phyloP scores from a whole-genome alignment of 345 rosid species.

The Lenwebbia sp. region DNA sequence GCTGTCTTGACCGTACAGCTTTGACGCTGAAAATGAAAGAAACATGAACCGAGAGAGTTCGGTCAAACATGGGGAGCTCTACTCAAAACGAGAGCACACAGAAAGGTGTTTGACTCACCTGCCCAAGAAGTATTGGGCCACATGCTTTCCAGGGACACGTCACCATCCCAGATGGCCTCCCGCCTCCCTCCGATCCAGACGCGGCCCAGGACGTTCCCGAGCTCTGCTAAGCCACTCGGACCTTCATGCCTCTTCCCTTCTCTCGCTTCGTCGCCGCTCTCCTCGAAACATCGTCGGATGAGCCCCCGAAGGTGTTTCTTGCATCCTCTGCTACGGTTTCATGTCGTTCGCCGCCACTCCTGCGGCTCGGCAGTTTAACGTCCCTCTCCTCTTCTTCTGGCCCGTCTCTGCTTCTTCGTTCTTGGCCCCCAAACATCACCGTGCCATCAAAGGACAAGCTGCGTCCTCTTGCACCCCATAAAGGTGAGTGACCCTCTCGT shows the following conservation, averaged over 20 bases:
- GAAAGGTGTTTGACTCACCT: too few species aligned
- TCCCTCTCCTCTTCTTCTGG: neutral
- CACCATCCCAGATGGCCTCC: conserved; percentile 13
- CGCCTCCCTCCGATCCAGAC: neutral
- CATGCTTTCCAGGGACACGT: neutral
- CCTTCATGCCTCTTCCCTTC: conserved; percentile 2
- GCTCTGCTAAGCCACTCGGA: neutral
- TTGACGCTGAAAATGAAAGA: too few species aligned
- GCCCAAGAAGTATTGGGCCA: neutral
- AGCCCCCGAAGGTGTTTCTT: neutral
- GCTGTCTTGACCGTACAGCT: too few species aligned
- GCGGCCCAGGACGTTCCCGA: neutral
- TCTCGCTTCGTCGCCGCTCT: neutral
- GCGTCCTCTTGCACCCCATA: conserved; percentile 3
- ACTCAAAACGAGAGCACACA: too few species aligned
- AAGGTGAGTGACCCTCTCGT: conserved; percentile 1
- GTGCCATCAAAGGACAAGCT: neutral
- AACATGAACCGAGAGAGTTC: too few species aligned
- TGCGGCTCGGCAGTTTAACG: neutral
- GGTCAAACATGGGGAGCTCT: too few species aligned
- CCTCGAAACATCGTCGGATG: neutral
- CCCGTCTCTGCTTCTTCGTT: conserved; percentile 4
- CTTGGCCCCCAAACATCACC: neutral
- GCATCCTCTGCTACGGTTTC: neutral
- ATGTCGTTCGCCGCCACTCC: neutral